Evolutionary conservation across 768 basidiomycete species (phyloP).

Genomic region (Bullera alba): DNA sequence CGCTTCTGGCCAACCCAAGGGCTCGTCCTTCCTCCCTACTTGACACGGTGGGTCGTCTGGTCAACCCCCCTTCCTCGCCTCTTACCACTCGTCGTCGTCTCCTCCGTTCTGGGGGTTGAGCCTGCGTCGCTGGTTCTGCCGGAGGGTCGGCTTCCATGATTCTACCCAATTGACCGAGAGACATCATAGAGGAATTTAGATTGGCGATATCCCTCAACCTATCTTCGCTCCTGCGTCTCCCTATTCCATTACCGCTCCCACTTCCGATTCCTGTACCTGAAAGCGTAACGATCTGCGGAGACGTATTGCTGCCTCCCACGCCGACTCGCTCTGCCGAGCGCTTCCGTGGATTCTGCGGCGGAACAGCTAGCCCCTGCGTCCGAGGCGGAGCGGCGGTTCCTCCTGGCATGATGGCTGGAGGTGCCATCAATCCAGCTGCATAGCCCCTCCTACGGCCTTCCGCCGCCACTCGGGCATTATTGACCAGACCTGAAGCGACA

Average conservation of each 20-base stretch:
- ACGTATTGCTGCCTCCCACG: neutral
- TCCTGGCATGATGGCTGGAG: conserved; percentile 35
- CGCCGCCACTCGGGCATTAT: too few relatives aligned
- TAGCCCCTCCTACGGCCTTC: conserved; percentile 12
- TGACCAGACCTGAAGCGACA: too few relatives aligned
- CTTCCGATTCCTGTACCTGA: neutral
- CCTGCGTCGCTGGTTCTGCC: neutral
- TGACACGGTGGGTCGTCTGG: conserved; percentile 21
- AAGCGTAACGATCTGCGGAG: neutral
- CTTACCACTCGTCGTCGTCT: conserved; percentile 24
- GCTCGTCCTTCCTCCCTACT: conserved; percentile 36
- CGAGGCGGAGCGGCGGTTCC: conserved; percentile 21
- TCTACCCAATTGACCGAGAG: conserved; percentile 25
- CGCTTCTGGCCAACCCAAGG: conserved; percentile 36
- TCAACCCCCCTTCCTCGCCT: conserved; percentile 10
- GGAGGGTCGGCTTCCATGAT: conserved; percentile 25
- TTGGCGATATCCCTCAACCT: conserved; percentile 16
- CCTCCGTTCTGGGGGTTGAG: conserved; percentile 3
- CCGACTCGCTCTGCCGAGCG: conserved; percentile 18
- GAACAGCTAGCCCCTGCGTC: conserved; percentile 7
- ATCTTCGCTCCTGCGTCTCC: conserved; percentile 23
- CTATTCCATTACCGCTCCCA: neutral
- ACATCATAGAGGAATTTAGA: conserved; percentile 24
- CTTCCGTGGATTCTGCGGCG: conserved; percentile 8
- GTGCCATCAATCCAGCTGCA: conserved; percentile 27